Conservation (phyloP, 2,329 filamentous ascomycete genomes). For the Ceratocystis lukuohia region DNA sequence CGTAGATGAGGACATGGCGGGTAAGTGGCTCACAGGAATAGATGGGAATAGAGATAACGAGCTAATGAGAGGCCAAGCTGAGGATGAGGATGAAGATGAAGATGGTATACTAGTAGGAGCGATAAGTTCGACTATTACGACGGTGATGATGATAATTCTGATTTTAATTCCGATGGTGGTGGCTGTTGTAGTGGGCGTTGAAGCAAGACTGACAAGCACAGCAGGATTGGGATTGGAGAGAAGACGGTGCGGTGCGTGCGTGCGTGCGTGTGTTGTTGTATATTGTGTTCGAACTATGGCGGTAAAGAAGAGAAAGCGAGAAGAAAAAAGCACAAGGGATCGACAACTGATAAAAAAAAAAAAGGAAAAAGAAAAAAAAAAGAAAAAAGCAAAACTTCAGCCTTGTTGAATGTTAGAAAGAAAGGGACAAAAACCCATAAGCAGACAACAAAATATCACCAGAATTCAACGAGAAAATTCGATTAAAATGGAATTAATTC, state of each 20-base stretch:
- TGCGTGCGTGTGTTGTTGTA: neutral
- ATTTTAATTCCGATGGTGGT: too few species aligned
- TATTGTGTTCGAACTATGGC: neutral
- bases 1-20: constrained; percentile 21
- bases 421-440: neutral
- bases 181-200: too few species aligned
- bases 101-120: too few species aligned
- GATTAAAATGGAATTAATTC: too few species aligned
- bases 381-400: neutral
- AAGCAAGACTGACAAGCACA: too few species aligned
- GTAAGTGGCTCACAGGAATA: neutral
- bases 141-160: too few species aligned
- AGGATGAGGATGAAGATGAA: neutral
- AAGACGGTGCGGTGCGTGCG: neutral
- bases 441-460: too few species aligned
- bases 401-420: neutral
- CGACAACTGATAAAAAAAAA: neutral
- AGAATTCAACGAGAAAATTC: too few species aligned
- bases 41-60: neutral
- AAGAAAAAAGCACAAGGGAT: neutral
- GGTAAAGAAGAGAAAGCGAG: neutral
- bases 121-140: too few species aligned
- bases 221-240: too few species aligned
- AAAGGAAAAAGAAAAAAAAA: neutral
- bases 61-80: neutral